Conservation (phyloP, 2,329 filamentous ascomycete species). For the Xylaria sp. region DNA sequence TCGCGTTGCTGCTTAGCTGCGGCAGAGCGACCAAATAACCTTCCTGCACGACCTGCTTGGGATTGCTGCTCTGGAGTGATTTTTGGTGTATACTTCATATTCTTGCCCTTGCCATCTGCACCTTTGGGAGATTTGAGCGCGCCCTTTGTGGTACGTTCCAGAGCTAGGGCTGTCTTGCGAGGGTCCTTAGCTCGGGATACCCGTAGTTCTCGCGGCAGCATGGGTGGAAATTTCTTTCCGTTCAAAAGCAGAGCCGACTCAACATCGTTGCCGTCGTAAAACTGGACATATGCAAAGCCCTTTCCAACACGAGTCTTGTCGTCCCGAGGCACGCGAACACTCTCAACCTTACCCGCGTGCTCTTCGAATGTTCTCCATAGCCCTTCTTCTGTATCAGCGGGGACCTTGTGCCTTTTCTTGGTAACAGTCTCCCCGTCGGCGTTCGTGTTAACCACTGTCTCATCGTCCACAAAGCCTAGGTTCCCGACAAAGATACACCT, state of each 20-base stretch:
- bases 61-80: slow-evolving; percentile 76
- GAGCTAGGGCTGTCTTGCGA: slow-evolving; percentile 66
- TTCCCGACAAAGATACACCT: slow-evolving; percentile 98
- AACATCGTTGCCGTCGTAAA: slow-evolving; percentile 86
- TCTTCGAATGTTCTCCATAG: slow-evolving; percentile 84
- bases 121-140: slow-evolving; percentile 49
- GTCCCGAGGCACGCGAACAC: slow-evolving; percentile 91
- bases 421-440: slow-evolving; percentile 74
- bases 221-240: slow-evolving; percentile 91
- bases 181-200: slow-evolving; percentile 87
- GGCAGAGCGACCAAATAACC: slow-evolving; percentile 77
- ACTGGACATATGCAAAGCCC: slow-evolving; percentile 97
- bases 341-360: slow-evolving; percentile 83
- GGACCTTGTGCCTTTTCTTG: slow-evolving; percentile 78
- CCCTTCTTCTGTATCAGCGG: slow-evolving; percentile 91
- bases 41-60: slow-evolving; percentile 76
- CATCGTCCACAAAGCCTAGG: slow-evolving; percentile 93
- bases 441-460: slow-evolving; percentile 74
- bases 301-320: slow-evolving; percentile 92
- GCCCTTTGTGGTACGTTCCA: slow-evolving; percentile 60
- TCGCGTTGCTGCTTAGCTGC: slow-evolving; percentile 60
- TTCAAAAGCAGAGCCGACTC: slow-evolving; percentile 90
- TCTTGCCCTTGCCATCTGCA: slow-evolving; percentile 51
- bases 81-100: slow-evolving; percentile 74
- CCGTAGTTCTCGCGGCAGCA: slow-evolving; percentile 88